These are phyloP conservation scores for Diaporthe amygdali DNA, from an alignment of 2,329 filamentous ascomycete species.

Conservation along the genomic window DNA sequence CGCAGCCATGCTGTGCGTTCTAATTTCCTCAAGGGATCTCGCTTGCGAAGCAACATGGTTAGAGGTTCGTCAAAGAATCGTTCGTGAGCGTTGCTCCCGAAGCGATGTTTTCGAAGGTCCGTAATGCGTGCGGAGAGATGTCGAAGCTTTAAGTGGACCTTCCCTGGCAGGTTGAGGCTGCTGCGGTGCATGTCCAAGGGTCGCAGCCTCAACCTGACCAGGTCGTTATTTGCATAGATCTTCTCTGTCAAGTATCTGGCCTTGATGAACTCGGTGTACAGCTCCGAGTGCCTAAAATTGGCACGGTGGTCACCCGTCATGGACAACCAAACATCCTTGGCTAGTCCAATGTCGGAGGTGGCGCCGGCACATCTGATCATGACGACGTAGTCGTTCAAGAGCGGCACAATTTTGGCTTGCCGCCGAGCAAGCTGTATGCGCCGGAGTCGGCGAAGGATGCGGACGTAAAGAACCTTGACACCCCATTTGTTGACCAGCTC, in stretches of 20 bases:
- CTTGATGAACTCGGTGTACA: conserved; percentile 52
- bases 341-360: conserved; percentile 41
- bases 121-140: conserved; percentile 27
- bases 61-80: conserved; percentile 34
- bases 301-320: conserved; percentile 25
- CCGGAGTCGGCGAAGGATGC: conserved; percentile 19
- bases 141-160: conserved; percentile 31
- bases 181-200: conserved; percentile 44
- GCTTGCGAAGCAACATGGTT: conserved; percentile 34
- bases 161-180: conserved; percentile 4
- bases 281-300: conserved; percentile 33
- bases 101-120: conserved; percentile 27
- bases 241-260: conserved; percentile 53
- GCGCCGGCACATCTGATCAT: conserved; percentile 55
- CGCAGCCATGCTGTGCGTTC: not conserved
- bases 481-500: conserved; percentile 49
- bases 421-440: conserved; percentile 34
- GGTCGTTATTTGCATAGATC: conserved; percentile 52
- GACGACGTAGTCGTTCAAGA: conserved; percentile 49
- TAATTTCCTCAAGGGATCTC: conserved; percentile 26
- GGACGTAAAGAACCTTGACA: conserved; percentile 46
- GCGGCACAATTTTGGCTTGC: conserved; percentile 28
- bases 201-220: conserved; percentile 42
- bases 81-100: conserved; percentile 37
- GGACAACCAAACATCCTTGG: conserved; percentile 35